Percentiles rank a stretch among this genome's conserved stretches.
These are phyloP conservation scores for Diaporthe caulivora DNA, from an alignment of 2,329 filamentous ascomycete species.

Conservation along the genomic window DNA sequence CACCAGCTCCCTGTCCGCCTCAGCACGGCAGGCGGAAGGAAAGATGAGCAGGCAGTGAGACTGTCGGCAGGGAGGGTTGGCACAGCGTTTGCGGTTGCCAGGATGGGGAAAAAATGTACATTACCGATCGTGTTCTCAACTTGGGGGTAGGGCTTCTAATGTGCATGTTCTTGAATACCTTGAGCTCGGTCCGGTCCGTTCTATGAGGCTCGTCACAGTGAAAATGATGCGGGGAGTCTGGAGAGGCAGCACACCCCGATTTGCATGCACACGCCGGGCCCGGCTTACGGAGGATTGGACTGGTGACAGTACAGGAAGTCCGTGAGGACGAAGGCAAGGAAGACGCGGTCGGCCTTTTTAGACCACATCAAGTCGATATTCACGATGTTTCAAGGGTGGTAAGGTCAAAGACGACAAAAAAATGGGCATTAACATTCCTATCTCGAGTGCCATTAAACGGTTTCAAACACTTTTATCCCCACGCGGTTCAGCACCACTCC, in stretches of 20 bases:
- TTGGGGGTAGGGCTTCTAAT: constrained; percentile 32
- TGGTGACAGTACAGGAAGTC: too few relatives aligned
- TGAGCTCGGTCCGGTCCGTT: not conserved
- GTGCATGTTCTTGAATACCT: constrained; percentile 36
- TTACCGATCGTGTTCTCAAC: constrained; percentile 15
- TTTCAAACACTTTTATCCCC: not conserved
- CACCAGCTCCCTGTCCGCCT: not conserved
- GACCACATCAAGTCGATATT: too few relatives aligned
- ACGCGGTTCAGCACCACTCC: not conserved
- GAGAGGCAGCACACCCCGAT: not conserved
- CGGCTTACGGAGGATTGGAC: not conserved
- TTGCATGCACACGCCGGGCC: not conserved
- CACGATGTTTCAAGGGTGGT: too few relatives aligned
- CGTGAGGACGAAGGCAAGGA: not conserved
- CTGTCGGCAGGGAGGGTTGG: not conserved
- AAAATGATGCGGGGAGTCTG: not conserved
- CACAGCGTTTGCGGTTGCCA: not conserved
- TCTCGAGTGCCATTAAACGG: constrained; percentile 1
- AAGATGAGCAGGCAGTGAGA: not conserved
- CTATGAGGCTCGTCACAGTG: not conserved
- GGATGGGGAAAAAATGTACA: constrained; percentile 20
- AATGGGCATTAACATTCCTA: constrained; percentile 14
- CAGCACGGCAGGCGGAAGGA: not conserved
- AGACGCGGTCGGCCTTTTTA: not conserved
- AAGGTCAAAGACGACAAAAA: constrained; percentile 1